Base-by-base conservation (phyloP, 257 asterid species). In the Fraxinus quadrangulata region DNA sequence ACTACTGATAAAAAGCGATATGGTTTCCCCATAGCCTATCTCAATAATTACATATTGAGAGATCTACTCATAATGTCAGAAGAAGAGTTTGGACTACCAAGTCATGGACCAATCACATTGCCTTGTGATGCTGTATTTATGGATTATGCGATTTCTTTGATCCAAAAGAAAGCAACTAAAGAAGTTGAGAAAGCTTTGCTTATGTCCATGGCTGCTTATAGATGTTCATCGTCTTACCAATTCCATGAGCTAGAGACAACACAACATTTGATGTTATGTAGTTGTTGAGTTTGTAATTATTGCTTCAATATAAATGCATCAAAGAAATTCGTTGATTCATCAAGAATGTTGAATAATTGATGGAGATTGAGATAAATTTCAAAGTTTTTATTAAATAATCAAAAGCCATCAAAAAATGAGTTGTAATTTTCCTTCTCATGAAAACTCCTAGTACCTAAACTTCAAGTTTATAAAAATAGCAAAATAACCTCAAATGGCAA, bases 41-140 rank as follows among this genome's bases (percentile, higher is more conserved):
- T 87, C 17, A 73, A 75, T 78, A 73, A 77, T 0, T 51, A 0
- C 10, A 36, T 66, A 19, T 77, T 83, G 49, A 70, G 70, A 68
- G 81, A 85, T 19, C 74, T 85, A 2, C 59, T 83, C 0, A 72
- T 75, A 26, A 87, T 81, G 75, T 73, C 85, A 0, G 83, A 81
- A 74, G 87, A 84, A 31, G 86, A 81, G 37, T 83, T 80, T 33
- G 87, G 84, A 24, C 59, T 76, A 33, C 72, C 84, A 10, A 72
- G 74, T 1, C 49, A 80, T 73, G 79, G 83, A 1, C 84, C 84
- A 0, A 78, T 85, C 21, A 79, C 70, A 17, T 74, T 86, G 63
- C 87, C 84, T 3, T 76, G 85, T 34, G 83, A 85, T 69, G 71
- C 85, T 4, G 66, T 61, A 61, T 79, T 83, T 16, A 31, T 83